Evolutionary conservation across 257 asterid species (phyloP).

Genomic region (Euphrasia confusa): DNA sequence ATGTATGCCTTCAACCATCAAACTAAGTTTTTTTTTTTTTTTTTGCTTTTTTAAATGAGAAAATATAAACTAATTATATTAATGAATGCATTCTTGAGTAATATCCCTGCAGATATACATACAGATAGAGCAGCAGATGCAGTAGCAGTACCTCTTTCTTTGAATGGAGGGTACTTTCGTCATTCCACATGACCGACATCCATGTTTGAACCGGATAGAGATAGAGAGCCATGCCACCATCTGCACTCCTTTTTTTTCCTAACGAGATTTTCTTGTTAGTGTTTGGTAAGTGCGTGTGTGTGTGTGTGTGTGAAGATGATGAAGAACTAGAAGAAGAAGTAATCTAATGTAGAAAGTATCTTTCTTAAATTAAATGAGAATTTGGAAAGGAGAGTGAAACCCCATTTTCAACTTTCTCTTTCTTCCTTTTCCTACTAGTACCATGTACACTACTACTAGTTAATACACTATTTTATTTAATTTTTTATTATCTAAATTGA

Average conservation of each 20-base stretch:
- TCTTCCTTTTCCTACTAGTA: no score
- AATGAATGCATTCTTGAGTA: conserved; percentile 34
- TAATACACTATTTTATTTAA: no score
- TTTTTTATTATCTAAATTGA: no score
- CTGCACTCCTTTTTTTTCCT: not conserved
- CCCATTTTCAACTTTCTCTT: no score
- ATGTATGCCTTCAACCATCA: conserved; percentile 59
- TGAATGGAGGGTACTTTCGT: conserved; percentile 26
- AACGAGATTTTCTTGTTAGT: no score
- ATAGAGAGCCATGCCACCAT: conserved; percentile 12
- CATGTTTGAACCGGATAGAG: conserved; percentile 11
- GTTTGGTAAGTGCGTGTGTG: no score
- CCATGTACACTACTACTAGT: no score
- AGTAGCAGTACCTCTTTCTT: conserved; percentile 36
- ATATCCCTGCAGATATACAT: conserved; percentile 15
- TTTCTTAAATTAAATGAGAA: no score
- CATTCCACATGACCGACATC: conserved; percentile 24
- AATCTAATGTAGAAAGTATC: no score
- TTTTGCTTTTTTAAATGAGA: not conserved
- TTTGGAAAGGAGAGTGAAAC: no score
- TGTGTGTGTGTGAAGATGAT: no score
- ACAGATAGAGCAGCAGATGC: conserved; percentile 18
- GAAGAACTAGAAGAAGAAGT: no score
- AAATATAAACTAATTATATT: conserved; percentile 9
- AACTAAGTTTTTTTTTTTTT: conserved; percentile 9